phyloP scores from a whole-genome alignment of 352 stramenopile genomes.

The Pythium coloratum region DNA sequence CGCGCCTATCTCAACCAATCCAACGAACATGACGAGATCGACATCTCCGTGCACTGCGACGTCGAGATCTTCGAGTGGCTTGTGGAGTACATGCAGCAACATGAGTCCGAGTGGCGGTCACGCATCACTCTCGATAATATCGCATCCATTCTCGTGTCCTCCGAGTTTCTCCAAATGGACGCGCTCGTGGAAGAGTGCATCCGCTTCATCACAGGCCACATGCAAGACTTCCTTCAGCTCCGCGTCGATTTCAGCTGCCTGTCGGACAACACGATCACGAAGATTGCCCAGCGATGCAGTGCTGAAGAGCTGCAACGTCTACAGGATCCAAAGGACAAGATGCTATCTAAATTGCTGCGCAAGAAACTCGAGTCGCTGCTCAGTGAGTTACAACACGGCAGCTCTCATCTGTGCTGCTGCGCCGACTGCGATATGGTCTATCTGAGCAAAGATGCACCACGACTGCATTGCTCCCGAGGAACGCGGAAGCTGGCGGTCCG shows the following conservation, averaged over 20 bases:
- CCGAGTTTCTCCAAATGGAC: constrained; percentile 92
- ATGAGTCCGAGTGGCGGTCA: constrained; percentile 42
- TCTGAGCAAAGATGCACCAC: constrained; percentile 24
- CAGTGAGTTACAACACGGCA: constrained; percentile 30
- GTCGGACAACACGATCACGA: constrained; percentile 67
- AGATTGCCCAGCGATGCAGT: constrained; percentile 63
- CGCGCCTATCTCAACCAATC: constrained; percentile 72
- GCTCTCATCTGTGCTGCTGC: constrained; percentile 36
- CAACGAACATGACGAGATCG: constrained; percentile 87
- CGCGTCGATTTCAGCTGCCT: constrained; percentile 88
- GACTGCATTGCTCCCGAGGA: constrained; percentile 38
- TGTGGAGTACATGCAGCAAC: constrained; percentile 84
- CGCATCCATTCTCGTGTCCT: constrained; percentile 89
- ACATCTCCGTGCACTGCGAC: constrained; percentile 93
- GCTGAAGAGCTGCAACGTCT: constrained; percentile 62
- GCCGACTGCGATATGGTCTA: constrained; percentile 49
- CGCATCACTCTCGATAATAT: constrained; percentile 71
- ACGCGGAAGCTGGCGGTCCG: constrained; percentile 42
- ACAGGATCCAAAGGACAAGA: constrained; percentile 85
- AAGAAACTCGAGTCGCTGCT: constrained; percentile 79
- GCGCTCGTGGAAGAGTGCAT: constrained; percentile 85
- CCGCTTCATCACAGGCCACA: constrained; percentile 59
- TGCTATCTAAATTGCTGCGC: constrained; percentile 80
- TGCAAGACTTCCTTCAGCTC: constrained; percentile 84
- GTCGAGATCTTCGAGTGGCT: constrained; percentile 92